Evolutionary conservation across 1,284 basidiomycete genomes (phyloP), one percentile per base, ranked within the genome.

Genomic region (Fomitopsis schrenkii): DNA sequence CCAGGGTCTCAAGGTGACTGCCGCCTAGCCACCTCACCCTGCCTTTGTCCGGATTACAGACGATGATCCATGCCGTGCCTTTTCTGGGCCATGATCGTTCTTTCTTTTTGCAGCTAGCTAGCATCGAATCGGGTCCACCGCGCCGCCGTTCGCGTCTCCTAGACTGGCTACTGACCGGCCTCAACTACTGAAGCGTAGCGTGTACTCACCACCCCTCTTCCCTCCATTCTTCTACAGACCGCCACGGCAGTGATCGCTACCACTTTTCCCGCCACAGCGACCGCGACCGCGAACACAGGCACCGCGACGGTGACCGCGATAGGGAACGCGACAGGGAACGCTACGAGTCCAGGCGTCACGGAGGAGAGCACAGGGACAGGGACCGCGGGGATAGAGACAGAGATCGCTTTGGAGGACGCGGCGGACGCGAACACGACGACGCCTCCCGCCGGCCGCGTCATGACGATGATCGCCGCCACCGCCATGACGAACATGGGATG

Each of bases 1-100:
- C 59, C 62, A 60, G 54, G 58, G 48, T 48, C 57, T 44, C 50
- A 56, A 67, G 62, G 61, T 61, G 63, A 63, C 63, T 60, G 60
- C 57, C 58, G 56, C 35, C 54, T 45, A 41, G 61, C 62, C 63
- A 59, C 64, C 62, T 64, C 66, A 64, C 66, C 63, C 66, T 62
- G 55, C 61, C 52, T 64, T 63, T 69, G 68, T 66, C 62, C 62
- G 64, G 55, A 26, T 67, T 64, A 59, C 60, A 71, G 70, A 75
- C 70, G 68, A 72, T 69, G 71, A 73, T 80, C 87, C 83, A 87
- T 85, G 84, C 84, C 85, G 86, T 83, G 80, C 77, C 74, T 84
- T 84, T 82, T 80, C 77, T 83, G 79, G 71, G 63, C 30, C 62
- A 48, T 64, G 58, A 26, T 28, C 50, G 46, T 52, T 73, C 75